Base-by-base conservation (phyloP, 2,329 filamentous ascomycete species). In the Tetracladium maxilliforme region DNA sequence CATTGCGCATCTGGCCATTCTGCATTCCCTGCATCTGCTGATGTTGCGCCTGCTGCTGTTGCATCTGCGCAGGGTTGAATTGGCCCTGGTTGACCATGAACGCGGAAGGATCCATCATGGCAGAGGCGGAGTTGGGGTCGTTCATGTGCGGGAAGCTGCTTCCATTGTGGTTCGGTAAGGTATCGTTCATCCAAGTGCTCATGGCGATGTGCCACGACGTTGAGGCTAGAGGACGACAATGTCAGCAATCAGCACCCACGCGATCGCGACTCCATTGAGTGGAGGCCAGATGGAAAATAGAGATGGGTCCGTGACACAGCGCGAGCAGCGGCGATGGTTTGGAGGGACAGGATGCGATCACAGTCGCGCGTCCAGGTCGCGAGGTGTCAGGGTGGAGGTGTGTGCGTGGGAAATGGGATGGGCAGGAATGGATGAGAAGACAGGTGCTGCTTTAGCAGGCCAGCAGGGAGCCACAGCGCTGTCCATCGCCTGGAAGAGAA, bases 1-100 rank as follows among this genome's bases (percentile, higher is more conserved):
- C 73, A 52, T 83, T 86, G 62, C 82, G 81, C 61, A 80, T 76
- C 42, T 64, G 70, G 54, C 81, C 78, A 58, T 87, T 90, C 48
- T 81, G 80, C 68, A 87, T 78, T 44, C 62, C 60, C 40, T 54
- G 52, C 32, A 42, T 41, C 25, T 24, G 23, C 46, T 67, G 64
- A 32, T 52, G 27, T 28, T 47, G 47, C 14, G 47, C 33, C 34
- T 68, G 64, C 26, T 54, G 56, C 39, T 66, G 71, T 32, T 49
- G 51, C 45, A 43, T 54, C 41, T 43, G 59, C 38, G 47, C 49
- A 22, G 61, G 59, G 48, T 69, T 73, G 52, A 72, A 75, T 43
- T 45, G 42, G 20, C 48, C 54, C 36, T 58, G 48, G 48, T 60
- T 68, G 47, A 58, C 57, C 65, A 76, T 68, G 42, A 71, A 75